Percentiles rank a stretch among this genome's conserved stretches.
Evolutionary conservation across 1,284 basidiomycete genomes (phyloP).

Genomic region (Gomphus bonarii): DNA sequence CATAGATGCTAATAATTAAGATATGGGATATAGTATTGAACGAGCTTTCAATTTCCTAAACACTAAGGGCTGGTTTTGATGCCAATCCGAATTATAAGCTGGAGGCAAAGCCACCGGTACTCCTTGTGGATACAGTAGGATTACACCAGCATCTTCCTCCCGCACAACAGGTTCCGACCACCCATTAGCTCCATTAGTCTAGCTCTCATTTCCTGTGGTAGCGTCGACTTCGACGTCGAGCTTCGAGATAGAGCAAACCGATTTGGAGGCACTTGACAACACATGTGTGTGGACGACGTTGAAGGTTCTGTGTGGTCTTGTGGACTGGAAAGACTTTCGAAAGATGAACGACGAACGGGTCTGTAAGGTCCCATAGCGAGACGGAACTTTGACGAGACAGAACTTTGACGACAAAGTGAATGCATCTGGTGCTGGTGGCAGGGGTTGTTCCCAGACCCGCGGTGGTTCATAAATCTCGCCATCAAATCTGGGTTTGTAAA

Average conservation of each 20-base stretch:
- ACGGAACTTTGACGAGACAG: not conserved
- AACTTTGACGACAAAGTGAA: not conserved
- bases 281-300: no score
- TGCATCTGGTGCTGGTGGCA: no score
- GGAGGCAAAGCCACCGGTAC: not conserved
- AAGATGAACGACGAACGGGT: not conserved
- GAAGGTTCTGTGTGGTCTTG: no score
- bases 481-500: not conserved
- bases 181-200: no score
- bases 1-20: not conserved
- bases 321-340: no score
- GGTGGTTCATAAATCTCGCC: no score
- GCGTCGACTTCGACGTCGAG: no score
- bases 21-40: no score
- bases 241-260: not conserved
- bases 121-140: not conserved
- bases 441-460: no score
- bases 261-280: not conserved
- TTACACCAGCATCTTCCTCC: constrained; percentile 5
- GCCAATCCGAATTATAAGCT: constrained; percentile 6
- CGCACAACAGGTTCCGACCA: no score
- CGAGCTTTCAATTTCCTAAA: no score
- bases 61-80: not conserved
- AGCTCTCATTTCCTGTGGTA: no score
- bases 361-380: not conserved